Evolutionary conservation across 2,329 filamentous ascomycete species (phyloP).

Genomic region (Curvularia sp.): DNA sequence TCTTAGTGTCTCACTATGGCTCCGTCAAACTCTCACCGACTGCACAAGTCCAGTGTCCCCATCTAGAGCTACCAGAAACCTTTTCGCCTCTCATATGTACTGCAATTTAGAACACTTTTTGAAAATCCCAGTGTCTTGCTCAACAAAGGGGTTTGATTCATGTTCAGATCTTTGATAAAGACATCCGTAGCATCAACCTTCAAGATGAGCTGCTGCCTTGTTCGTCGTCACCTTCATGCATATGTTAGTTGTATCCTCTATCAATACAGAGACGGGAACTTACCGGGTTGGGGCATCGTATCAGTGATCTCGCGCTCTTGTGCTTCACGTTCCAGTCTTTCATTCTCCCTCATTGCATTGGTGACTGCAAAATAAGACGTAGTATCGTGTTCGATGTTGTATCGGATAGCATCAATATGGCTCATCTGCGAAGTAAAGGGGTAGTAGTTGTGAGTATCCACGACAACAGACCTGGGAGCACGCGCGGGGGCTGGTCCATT

Average conservation of each 20-base stretch:
- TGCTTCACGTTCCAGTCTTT: not conserved
- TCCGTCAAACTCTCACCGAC: not conserved
- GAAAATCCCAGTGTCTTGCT: not conserved
- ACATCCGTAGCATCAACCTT: not conserved
- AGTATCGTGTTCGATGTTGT: conserved; percentile 7
- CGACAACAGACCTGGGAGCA: not conserved
- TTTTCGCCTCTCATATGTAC: not conserved
- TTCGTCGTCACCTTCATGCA: not conserved
- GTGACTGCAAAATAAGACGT: conserved; percentile 15
- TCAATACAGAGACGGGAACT: not conserved
- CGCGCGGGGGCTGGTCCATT: not conserved
- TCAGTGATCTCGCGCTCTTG: not conserved
- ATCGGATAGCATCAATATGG: conserved; percentile 23
- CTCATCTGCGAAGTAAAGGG: conserved; percentile 20
- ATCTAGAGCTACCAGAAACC: not conserved
- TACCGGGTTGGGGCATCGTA: not conserved
- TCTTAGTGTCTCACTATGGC: not conserved
- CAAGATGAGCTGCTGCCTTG: not conserved
- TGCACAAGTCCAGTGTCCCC: not conserved
- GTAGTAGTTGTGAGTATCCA: conserved; percentile 5
- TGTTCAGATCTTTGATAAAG: not conserved
- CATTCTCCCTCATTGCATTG: conserved; percentile 9
- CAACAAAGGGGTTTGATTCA: not conserved
- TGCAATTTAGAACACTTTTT: not conserved
- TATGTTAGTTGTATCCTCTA: not conserved